Base-by-base conservation (phyloP, 495 filamentous ascomycete genomes). In the Penicillium goetzii region DNA sequence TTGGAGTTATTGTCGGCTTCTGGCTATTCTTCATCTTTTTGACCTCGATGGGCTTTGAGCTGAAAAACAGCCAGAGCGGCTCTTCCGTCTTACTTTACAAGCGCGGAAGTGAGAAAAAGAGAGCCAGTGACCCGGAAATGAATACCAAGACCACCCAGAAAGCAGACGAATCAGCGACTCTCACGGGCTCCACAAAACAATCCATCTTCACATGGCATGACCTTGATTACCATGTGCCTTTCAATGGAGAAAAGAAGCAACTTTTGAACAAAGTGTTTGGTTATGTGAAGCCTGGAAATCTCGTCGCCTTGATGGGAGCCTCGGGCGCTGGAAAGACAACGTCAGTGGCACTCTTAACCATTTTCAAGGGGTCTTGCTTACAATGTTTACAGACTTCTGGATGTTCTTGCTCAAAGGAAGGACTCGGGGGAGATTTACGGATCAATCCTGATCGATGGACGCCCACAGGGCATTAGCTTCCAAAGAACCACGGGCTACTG, bases 291-390 rank as follows among this genome's bases (percentile, higher is more conserved):
- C 91, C 91, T 3, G 91, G 91, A 4, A 81, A 89, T 65, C 78
- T 95, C 28, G 93, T 91, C 2, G 91, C 91, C 3, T 76, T 94
- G 15, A 92, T 93, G 90, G 91, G 91, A 26, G 88, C 87, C 11
- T 92, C 89, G 2, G 91, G 91, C 15, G 91, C 91, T n/a, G 91
- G 91, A 53, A 95, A 95, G 66, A 95, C 91, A 4, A 93, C 91
- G 1, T 80, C 88, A 7, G 77, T 92, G 3, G 23, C 32, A 5
- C 25, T 38, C 9, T 19, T 41, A 36, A 33, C 26, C 2, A 38
- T 36, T 83, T 30, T 17, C 2, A 12, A 1, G 3, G 81, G 4
- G n/a, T 84, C 82, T 17, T 85, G 83, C 45, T 88, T 85, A 70
- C 82, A 15, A 26, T 0, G 17, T 30, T 4, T 23, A 76, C 8